These are phyloP conservation scores for Boeremia lycopersici DNA, from an alignment of 2,329 filamentous ascomycete genomes.

Conservation along the genomic window DNA sequence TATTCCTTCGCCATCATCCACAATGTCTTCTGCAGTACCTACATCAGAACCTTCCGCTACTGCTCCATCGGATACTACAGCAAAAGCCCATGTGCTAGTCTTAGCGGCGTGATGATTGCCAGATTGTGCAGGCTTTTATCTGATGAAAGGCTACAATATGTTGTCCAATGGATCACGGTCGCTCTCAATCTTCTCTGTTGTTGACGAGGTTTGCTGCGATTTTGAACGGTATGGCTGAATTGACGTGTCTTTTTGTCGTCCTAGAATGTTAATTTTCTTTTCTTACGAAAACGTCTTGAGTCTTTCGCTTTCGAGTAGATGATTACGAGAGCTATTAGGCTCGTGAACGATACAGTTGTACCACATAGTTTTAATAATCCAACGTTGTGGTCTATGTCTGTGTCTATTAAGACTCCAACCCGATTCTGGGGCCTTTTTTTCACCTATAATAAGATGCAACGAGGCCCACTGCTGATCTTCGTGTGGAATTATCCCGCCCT, in stretches of 20 bases:
- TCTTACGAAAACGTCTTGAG: neutral
- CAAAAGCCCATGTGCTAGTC: neutral
- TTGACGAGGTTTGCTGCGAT: neutral
- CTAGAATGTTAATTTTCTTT: neutral
- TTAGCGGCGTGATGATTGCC: neutral
- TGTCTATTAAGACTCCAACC: no score
- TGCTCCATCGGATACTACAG: neutral
- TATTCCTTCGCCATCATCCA: neutral
- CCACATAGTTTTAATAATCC: no score
- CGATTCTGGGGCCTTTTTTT: no score
- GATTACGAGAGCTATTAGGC: no score
- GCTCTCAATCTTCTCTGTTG: neutral
- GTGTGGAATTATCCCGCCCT: no score
- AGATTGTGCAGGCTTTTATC: neutral
- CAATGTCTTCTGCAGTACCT: neutral
- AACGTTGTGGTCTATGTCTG: no score
- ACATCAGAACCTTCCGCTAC: neutral
- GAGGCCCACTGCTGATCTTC: no score
- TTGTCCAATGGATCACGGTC: neutral
- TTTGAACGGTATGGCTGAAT: neutral
- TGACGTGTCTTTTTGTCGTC: neutral
- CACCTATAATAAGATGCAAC: no score
- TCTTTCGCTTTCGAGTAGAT: no score
- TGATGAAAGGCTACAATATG: constrained; percentile 5
- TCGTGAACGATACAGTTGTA: no score